phyloP scores from a whole-genome alignment of 805 yeast genomes.

The Cyberlindnera veronae region DNA sequence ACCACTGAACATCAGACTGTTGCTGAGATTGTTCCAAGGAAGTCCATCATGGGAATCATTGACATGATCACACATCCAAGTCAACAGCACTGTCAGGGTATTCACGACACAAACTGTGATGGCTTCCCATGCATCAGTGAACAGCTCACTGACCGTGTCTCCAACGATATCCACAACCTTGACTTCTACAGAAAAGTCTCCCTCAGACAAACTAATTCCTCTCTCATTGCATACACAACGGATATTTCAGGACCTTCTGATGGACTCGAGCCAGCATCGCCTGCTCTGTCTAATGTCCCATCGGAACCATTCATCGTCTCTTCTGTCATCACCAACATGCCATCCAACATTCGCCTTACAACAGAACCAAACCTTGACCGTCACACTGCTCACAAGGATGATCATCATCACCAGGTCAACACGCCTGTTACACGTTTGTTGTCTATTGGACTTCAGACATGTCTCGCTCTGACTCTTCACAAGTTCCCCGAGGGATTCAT shows the following conservation, averaged over 20 bases:
- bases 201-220: slow-evolving; percentile 7
- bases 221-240: slow-evolving; percentile 26
- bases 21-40: too few relatives aligned
- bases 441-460: slow-evolving; percentile 87
- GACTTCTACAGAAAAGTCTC: slow-evolving; percentile 23
- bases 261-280: neutral
- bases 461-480: slow-evolving; percentile 82
- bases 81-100: slow-evolving; percentile 18
- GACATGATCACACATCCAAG: slow-evolving; percentile 11
- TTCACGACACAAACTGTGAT: slow-evolving; percentile 21
- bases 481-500: slow-evolving; percentile 95
- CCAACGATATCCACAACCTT: slow-evolving; percentile 26
- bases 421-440: slow-evolving; percentile 76
- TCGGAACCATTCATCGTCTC: neutral
- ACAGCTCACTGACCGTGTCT: slow-evolving; percentile 20
- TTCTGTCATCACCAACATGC: slow-evolving; percentile 3
- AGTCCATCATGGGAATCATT: slow-evolving; percentile 14
- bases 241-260: neutral
- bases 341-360: slow-evolving; percentile 18
- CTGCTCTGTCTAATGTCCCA: neutral
- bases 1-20: neutral
- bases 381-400: slow-evolving; percentile 33
- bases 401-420: slow-evolving; percentile 77
- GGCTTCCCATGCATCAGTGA: slow-evolving; percentile 20
- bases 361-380: slow-evolving; percentile 25